phyloP scores from a whole-genome alignment of 2,329 filamentous ascomycete species.

The Trichoderma sp. region DNA sequence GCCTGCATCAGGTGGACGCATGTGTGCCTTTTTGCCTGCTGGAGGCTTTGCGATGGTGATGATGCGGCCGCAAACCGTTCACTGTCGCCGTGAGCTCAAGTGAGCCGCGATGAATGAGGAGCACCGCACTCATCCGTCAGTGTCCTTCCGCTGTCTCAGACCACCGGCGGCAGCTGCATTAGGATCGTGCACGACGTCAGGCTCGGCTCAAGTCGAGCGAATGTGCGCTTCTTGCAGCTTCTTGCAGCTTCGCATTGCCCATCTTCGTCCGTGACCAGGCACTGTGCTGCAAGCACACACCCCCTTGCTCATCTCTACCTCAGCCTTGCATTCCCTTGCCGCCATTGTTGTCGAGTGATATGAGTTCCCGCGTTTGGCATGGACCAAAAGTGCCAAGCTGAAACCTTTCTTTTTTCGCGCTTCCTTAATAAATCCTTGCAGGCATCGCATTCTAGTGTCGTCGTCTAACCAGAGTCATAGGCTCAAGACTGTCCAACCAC shows the following conservation, averaged over 20 bases:
- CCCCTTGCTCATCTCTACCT: neutral
- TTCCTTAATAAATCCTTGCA: slow-evolving; percentile 3
- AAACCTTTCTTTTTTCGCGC: slow-evolving; percentile 1
- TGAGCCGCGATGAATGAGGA: slow-evolving; percentile 18
- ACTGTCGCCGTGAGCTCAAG: slow-evolving; percentile 11
- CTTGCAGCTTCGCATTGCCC: slow-evolving; percentile 6
- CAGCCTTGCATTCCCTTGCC: slow-evolving; percentile 12
- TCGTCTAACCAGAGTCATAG: slow-evolving; percentile 9
- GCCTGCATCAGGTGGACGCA: neutral
- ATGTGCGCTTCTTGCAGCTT: neutral
- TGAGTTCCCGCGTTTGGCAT: slow-evolving; percentile 5
- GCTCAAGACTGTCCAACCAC: neutral
- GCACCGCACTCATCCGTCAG: neutral
- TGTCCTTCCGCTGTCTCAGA: slow-evolving; percentile 4
- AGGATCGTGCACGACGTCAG: slow-evolving; percentile 2
- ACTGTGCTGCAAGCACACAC: neutral
- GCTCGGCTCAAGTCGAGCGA: neutral
- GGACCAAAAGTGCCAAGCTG: neutral
- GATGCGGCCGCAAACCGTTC: slow-evolving; percentile 4
- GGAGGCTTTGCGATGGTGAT: slow-evolving; percentile 23
- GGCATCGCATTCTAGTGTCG: slow-evolving; percentile 6
- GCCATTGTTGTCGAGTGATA: slow-evolving; percentile 6
- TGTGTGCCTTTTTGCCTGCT: neutral
- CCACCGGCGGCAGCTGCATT: neutral
- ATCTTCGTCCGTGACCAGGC: neutral